Percentiles rank a stretch among this genome's conserved stretches.
These are phyloP conservation scores for Daedaleopsis nitida DNA, from an alignment of 768 basidiomycete genomes.

Conservation along the genomic window DNA sequence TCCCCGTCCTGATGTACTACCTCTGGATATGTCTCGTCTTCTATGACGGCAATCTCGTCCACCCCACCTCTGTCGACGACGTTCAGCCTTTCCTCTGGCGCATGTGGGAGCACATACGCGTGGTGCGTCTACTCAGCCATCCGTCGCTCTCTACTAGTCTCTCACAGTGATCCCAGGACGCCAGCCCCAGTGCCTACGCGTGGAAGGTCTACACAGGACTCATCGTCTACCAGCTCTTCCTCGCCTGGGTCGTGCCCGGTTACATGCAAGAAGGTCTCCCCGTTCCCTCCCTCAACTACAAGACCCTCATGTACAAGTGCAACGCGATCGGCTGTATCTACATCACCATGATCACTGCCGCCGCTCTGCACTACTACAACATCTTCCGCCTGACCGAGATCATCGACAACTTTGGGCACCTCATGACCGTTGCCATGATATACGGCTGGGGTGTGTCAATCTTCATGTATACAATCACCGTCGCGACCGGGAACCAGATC, in stretches of 20 bases:
- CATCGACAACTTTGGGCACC: constrained; percentile 93
- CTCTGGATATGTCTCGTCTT: constrained; percentile 98
- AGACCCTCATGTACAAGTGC: constrained; percentile 94
- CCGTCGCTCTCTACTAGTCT: neutral
- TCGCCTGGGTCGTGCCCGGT: constrained; percentile 91
- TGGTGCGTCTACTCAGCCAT: constrained; percentile 48
- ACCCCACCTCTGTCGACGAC: constrained; percentile 68
- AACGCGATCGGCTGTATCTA: constrained; percentile 90
- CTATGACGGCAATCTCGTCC: constrained; percentile 82
- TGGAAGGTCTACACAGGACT: constrained; percentile 90
- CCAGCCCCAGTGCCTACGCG: constrained; percentile 85
- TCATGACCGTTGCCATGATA: constrained; percentile 96
- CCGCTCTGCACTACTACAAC: constrained; percentile 71
- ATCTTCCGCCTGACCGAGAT: constrained; percentile 92
- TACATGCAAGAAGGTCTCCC: constrained; percentile 94
- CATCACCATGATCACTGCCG: constrained; percentile 75
- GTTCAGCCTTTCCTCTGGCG: constrained; percentile 73
- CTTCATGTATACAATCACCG: constrained; percentile 77
- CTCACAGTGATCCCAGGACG: constrained; percentile 58
- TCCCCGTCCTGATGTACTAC: constrained; percentile 97
- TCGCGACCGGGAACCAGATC: constrained; percentile 77
- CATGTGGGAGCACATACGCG: constrained; percentile 85
- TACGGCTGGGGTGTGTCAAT: constrained; percentile 83
- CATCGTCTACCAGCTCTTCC: constrained; percentile 84
- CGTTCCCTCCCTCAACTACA: constrained; percentile 91